Evolutionary conservation across 768 basidiomycete genomes (phyloP).

Genomic region (Trametes elegans): DNA sequence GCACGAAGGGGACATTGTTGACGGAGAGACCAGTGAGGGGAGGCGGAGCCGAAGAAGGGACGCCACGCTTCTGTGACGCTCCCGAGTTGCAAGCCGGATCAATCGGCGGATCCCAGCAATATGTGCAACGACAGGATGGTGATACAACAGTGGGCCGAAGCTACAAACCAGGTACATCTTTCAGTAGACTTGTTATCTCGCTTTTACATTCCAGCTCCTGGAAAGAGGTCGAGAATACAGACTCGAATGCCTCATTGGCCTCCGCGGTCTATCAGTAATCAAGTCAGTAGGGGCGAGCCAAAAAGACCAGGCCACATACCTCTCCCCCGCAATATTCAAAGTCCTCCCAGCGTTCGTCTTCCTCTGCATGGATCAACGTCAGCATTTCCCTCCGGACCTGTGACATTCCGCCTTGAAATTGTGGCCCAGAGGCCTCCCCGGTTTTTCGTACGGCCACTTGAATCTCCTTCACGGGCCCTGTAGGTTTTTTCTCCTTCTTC

Average conservation of each 20-base stretch:
- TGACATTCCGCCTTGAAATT: slow-evolving; percentile 65
- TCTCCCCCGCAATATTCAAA: slow-evolving; percentile 63
- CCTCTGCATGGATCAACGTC: slow-evolving; percentile 66
- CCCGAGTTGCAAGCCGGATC: neutral
- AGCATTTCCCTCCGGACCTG: slow-evolving; percentile 75
- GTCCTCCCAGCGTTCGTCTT: slow-evolving; percentile 75
- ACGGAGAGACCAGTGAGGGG: neutral
- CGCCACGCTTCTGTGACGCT: neutral
- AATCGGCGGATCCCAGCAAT: neutral
- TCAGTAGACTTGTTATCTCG: slow-evolving; percentile 27
- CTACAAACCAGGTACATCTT: slow-evolving; percentile 25
- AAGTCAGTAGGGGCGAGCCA: neutral
- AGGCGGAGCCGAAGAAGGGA: neutral
- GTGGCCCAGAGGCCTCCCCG: slow-evolving; percentile 56
- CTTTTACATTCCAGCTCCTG: slow-evolving; percentile 30
- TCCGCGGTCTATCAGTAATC: slow-evolving; percentile 49
- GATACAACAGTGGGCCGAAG: neutral
- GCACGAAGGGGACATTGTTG: no score
- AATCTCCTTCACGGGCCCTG: slow-evolving; percentile 67
- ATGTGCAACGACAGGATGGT: neutral
- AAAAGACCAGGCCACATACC: slow-evolving; percentile 40
- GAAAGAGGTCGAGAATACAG: slow-evolving; percentile 57
- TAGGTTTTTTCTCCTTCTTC: slow-evolving; percentile 59
- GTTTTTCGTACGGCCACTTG: slow-evolving; percentile 71
- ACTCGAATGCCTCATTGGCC: slow-evolving; percentile 55